Evolutionary conservation across 495 filamentous ascomycete species (phyloP).

Genomic region (Podospora fimiseda): DNA sequence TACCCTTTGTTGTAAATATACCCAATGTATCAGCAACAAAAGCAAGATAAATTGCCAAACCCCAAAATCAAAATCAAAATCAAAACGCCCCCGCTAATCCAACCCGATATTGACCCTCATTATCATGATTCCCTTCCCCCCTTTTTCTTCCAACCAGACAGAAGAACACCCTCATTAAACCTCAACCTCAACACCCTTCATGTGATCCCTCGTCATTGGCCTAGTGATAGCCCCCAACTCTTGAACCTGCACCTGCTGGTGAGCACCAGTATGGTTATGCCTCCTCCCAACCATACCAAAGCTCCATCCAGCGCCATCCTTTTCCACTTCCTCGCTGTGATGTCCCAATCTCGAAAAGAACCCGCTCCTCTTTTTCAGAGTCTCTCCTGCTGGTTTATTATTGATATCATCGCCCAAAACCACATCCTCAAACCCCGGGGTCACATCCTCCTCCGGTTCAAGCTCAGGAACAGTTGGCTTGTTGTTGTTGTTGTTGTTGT

Average conservation of each 20-base stretch:
- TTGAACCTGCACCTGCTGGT: constrained; percentile 62
- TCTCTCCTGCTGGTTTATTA: constrained; percentile 40
- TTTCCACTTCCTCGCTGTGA: constrained; percentile 19
- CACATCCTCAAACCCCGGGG: constrained; percentile 79
- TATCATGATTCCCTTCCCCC: too few relatives aligned
- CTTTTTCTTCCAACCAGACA: too few relatives aligned
- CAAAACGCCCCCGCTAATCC: too few relatives aligned
- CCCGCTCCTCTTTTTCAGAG: constrained; percentile 66
- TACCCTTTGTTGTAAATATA: too few relatives aligned
- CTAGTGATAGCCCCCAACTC: constrained; percentile 54
- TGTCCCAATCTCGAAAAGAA: constrained; percentile 75
- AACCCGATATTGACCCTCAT: too few relatives aligned
- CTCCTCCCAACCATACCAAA: constrained; percentile 69
- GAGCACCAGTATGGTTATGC: too few relatives aligned
- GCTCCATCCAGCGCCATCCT: constrained; percentile 39
- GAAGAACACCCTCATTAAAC: too few relatives aligned
- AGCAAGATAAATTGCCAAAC: too few relatives aligned
- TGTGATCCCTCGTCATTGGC: constrained; percentile 12
- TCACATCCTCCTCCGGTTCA: constrained; percentile 39
- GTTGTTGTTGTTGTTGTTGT: too few relatives aligned
- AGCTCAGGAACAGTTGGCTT: constrained; percentile 33
- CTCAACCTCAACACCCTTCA: constrained; percentile 1
- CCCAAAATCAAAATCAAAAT: too few relatives aligned
- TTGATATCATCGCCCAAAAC: constrained; percentile 62
- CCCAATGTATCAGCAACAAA: too few relatives aligned